Conservation (phyloP, 495 filamentous ascomycete genomes). For the Penicillium paxilli region DNA sequence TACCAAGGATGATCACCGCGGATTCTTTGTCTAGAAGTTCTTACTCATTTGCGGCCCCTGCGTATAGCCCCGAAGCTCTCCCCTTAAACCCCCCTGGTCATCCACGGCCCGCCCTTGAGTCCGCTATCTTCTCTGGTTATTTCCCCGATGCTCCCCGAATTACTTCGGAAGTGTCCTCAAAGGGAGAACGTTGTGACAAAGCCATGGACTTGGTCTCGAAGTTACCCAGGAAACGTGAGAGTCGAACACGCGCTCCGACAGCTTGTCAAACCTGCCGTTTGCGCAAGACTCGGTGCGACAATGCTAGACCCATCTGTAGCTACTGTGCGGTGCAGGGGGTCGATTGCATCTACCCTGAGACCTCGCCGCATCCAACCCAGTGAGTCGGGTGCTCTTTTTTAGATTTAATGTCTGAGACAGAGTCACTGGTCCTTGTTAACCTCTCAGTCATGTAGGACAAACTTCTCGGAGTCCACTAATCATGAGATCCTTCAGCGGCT, state of each 20-base stretch:
- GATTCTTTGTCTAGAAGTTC: neutral
- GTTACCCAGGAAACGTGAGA: constrained; percentile 23
- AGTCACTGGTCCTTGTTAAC: neutral
- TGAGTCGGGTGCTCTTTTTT: constrained; percentile 16
- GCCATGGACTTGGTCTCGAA: constrained; percentile 21
- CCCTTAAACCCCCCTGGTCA: constrained; percentile 10
- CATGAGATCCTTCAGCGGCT: constrained; percentile 24
- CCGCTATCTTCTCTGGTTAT: neutral
- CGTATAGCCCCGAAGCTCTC: neutral
- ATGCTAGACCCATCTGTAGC: constrained; percentile 27
- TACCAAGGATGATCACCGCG: neutral
- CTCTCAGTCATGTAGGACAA: constrained; percentile 9
- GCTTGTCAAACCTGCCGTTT: constrained; percentile 30
- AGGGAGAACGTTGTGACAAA: neutral
- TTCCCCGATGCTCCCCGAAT: constrained; percentile 24
- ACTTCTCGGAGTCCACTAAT: constrained; percentile 21
- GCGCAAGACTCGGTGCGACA: constrained; percentile 33
- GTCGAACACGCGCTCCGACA: constrained; percentile 29
- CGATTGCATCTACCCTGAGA: constrained; percentile 28
- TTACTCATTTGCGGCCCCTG: neutral
- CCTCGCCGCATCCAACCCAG: constrained; percentile 21
- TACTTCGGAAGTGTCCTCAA: constrained; percentile 4
- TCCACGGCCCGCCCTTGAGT: constrained; percentile 18
- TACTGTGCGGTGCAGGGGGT: constrained; percentile 26
- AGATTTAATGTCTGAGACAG: neutral